Evolutionary conservation across 331 rosid species (phyloP), one percentile per base, ranked within the genome.

Genomic region (Rosa hybrid): DNA sequence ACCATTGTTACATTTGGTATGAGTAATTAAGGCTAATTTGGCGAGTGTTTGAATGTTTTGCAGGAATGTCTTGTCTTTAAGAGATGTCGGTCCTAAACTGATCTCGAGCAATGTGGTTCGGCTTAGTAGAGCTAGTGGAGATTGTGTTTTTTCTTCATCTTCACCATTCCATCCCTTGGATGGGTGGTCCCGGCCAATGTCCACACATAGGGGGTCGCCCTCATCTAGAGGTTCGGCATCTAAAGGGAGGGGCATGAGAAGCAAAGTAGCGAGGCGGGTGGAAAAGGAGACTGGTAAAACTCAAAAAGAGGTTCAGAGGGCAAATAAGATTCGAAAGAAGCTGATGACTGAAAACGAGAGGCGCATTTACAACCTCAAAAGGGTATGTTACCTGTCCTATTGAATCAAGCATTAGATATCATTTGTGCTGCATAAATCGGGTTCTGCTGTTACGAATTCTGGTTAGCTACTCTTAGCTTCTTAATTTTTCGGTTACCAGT

Each of bases 301-400:
- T 49, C 76, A 90, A 17, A 90, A 98, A 84, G 99, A 93, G 89
- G 85, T 90, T 42, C 92, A 96, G 59, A 85, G 94, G 74, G 99
- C 99, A 45, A 90, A 90, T 56, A 93, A 91, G 75, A 77, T 95
- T 80, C 92, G 88, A 86, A 91, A 91, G 89, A 95, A 95, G 82
- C 90, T 95, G 59, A 95, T 93, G 99, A 95, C 98, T 0, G 99
- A 93, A 82, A 96, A 89, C 82, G 98, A 95, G 87, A 88, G 97
- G 84, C 92, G 87, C 34, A 70, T 93, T 87, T 93, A 90, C 92
- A 93, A 91, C 76, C 99, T 93, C 75, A 95, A 93, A 88, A 91
- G 98, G 86, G 99, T 95, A 88, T 80, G 71, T 64, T 82, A 38
- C 83, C 82, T 76, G 14, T 3, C 11, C 59, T 23, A 83, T 59